phyloP scores from a whole-genome alignment of 306 rosid species.

The Inga oerstediana region DNA sequence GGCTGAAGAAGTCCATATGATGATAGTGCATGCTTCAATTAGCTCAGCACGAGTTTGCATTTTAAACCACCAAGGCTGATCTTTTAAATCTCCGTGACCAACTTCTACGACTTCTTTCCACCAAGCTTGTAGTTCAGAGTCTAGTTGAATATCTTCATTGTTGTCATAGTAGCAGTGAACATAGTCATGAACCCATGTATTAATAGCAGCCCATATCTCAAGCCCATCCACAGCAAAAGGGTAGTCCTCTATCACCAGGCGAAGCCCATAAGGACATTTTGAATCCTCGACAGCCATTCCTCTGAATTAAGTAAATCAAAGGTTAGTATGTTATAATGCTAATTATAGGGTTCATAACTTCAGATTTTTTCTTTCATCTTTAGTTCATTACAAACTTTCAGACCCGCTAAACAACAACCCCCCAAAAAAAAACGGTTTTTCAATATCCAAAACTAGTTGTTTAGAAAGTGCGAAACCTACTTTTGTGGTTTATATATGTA shows the following conservation, averaged over 20 bases:
- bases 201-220: slow-evolving; percentile 65
- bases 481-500: not conserved
- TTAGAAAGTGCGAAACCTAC: not conserved
- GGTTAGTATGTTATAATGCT: not conserved
- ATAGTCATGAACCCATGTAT: slow-evolving; percentile 60
- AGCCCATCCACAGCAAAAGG: slow-evolving; percentile 78
- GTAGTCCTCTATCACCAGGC: slow-evolving; percentile 58
- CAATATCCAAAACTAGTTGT: not conserved
- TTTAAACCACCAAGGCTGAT: slow-evolving; percentile 62
- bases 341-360: not conserved
- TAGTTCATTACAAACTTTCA: not conserved
- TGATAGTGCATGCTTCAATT: slow-evolving; percentile 47
- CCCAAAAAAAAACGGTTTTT: not conserved
- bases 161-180: slow-evolving; percentile 49
- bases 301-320: slow-evolving; percentile 27
- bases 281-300: slow-evolving; percentile 63
- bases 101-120: slow-evolving; percentile 63
- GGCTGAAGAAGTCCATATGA: slow-evolving; percentile 67
- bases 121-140: slow-evolving; percentile 67
- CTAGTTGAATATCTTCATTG: slow-evolving; percentile 40
- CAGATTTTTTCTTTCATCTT: not conserved
- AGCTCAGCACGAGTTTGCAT: slow-evolving; percentile 52
- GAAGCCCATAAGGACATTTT: slow-evolving; percentile 46
- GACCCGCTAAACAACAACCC: not conserved
- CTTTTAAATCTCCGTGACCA: slow-evolving; percentile 66